Percentiles rank a stretch among this genome's conserved stretches.
These are phyloP conservation scores for Coniella lustricola DNA, from an alignment of 2,329 filamentous ascomycete genomes.

Conservation along the genomic window DNA sequence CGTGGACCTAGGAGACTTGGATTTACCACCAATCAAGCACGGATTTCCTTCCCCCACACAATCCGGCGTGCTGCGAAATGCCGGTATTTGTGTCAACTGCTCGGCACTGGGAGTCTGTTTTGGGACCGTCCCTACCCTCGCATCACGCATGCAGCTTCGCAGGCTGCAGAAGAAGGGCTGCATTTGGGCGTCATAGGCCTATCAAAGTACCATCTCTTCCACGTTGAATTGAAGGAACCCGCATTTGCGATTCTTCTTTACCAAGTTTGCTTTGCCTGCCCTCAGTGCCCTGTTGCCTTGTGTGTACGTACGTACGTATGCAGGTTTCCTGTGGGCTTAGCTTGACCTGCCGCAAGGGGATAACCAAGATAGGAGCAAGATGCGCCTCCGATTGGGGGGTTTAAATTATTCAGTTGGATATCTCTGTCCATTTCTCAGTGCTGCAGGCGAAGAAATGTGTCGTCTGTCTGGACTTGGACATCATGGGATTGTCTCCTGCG, in stretches of 20 bases:
- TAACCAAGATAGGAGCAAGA: neutral
- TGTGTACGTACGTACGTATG: too few species aligned
- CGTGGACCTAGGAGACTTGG: neutral
- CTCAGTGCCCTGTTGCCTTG: too few species aligned
- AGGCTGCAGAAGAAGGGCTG: too few species aligned
- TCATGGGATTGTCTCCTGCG: neutral
- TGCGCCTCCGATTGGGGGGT: constrained; percentile 1
- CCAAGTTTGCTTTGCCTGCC: too few species aligned
- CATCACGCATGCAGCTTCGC: too few species aligned
- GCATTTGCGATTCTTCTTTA: too few species aligned
- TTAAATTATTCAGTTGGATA: neutral
- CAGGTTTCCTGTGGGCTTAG: too few species aligned
- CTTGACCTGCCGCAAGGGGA: neutral
- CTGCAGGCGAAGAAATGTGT: neutral
- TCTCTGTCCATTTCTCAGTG: neutral
- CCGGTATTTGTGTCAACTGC: neutral
- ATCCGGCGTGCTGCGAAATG: neutral
- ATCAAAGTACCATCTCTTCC: neutral
- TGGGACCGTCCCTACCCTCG: too few species aligned
- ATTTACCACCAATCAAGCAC: constrained; percentile 1
- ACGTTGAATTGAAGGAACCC: neutral
- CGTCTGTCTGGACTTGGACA: too few species aligned
- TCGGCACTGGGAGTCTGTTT: neutral
- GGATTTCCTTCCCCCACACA: neutral
- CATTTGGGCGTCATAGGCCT: neutral